phyloP scores from a whole-genome alignment of 176 grass and related monocot genomes.

The Chrysopogon serrulatus region DNA sequence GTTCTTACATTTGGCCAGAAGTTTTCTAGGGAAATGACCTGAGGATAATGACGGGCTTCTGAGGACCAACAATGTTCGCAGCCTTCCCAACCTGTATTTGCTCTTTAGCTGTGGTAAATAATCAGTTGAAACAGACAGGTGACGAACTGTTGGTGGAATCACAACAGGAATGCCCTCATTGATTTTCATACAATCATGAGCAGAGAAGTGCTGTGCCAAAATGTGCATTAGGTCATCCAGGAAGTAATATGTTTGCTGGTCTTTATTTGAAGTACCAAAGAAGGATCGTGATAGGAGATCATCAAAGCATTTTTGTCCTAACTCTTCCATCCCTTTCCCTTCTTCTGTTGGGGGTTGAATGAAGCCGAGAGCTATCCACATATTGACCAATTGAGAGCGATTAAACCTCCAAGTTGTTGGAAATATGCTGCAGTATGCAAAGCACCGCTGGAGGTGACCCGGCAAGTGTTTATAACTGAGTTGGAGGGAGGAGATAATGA shows the following conservation, averaged over 20 bases:
- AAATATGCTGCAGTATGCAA: slow-evolving; percentile 68
- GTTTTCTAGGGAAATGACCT: neutral
- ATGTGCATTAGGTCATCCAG: slow-evolving; percentile 47
- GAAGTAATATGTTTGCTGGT: slow-evolving; percentile 15
- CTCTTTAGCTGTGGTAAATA: slow-evolving; percentile 21
- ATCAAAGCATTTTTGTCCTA: slow-evolving; percentile 46
- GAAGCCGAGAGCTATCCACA: slow-evolving; percentile 44
- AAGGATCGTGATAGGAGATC: slow-evolving; percentile 48
- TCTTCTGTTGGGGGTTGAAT: slow-evolving; percentile 8
- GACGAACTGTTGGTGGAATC: slow-evolving; percentile 36
- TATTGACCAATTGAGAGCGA: slow-evolving; percentile 24
- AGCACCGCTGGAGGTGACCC: slow-evolving; percentile 43
- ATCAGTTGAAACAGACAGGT: slow-evolving; percentile 39
- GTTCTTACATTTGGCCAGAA: slow-evolving; percentile 36
- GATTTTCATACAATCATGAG: slow-evolving; percentile 41
- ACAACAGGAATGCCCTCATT: slow-evolving; percentile 9
- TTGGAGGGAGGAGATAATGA: slow-evolving; percentile 37
- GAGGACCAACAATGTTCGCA: slow-evolving; percentile 38
- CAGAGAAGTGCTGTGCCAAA: slow-evolving; percentile 35
- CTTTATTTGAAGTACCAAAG: slow-evolving; percentile 24
- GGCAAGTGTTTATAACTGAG: slow-evolving; percentile 55
- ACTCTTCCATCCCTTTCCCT: slow-evolving; percentile 15
- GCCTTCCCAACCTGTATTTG: slow-evolving; percentile 10
- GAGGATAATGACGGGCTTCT: slow-evolving; percentile 3
- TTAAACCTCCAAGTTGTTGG: slow-evolving; percentile 42